Evolutionary conservation across 176 grass and related monocot genomes (phyloP).

Genomic region (Typha latifolia): DNA sequence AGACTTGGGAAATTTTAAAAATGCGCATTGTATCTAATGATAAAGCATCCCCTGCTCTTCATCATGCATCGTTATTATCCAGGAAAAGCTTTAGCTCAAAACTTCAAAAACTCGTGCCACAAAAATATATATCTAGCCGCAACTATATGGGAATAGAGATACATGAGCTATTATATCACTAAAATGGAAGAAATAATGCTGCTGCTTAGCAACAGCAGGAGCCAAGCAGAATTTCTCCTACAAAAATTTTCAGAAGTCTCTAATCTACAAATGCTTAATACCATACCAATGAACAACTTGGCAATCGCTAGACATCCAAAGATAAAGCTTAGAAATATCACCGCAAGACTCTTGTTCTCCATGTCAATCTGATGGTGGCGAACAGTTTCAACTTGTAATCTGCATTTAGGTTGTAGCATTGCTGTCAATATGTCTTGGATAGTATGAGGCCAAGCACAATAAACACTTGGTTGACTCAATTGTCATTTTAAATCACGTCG

Average conservation of each 20-base stretch:
- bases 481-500: background rate
- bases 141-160: conserved; percentile 9
- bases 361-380: conserved; percentile 56
- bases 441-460: background rate
- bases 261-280: conserved; percentile 61
- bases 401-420: conserved; percentile 28
- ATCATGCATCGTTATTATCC: background rate
- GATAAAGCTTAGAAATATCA: conserved; percentile 79
- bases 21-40: too few species aligned
- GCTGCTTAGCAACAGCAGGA: conserved; percentile 75
- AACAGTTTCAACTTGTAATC: conserved; percentile 59
- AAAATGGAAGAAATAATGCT: conserved; percentile 69
- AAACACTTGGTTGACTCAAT: background rate
- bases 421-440: background rate
- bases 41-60: too few species aligned
- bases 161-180: conserved; percentile 54
- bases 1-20: too few species aligned
- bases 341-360: conserved; percentile 70
- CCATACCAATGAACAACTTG: conserved; percentile 48
- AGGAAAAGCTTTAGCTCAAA: background rate
- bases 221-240: conserved; percentile 60
- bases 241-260: conserved; percentile 46
- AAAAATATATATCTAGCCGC: conserved; percentile 12
- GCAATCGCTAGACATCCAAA: conserved; percentile 62
- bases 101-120: conserved; percentile 10